Evolutionary conservation across 495 filamentous ascomycete species (phyloP).

Genomic region (Penicillium antarcticum): DNA sequence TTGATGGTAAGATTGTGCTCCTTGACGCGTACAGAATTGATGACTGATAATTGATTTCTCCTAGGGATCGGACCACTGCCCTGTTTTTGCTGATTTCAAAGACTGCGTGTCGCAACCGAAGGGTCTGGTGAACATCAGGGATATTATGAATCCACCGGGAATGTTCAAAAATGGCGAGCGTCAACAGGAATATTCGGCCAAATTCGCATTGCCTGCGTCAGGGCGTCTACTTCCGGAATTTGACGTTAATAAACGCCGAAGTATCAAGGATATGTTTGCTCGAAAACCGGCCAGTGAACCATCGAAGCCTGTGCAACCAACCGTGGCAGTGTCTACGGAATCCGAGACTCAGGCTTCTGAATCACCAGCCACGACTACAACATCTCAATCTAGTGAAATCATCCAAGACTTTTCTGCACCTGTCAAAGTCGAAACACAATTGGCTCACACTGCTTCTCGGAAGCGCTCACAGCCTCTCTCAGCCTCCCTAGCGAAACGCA

Average conservation of each 20-base stretch:
- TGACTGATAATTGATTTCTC: slow-evolving; percentile 16
- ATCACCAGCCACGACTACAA: not conserved
- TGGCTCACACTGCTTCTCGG: slow-evolving; percentile 18
- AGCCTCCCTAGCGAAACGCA: slow-evolving; percentile 36
- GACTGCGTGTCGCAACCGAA: slow-evolving; percentile 54
- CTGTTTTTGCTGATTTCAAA: slow-evolving; percentile 78
- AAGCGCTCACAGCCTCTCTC: slow-evolving; percentile 28
- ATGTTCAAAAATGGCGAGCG: slow-evolving; percentile 71
- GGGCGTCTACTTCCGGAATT: slow-evolving; percentile 87
- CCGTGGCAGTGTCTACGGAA: not conserved
- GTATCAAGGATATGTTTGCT: slow-evolving; percentile 89
- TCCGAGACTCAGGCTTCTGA: not conserved
- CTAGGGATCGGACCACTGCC: slow-evolving; percentile 92
- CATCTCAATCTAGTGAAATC: not conserved
- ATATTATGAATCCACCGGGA: slow-evolving; percentile 77
- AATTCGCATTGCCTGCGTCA: slow-evolving; percentile 68
- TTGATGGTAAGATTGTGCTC: slow-evolving; percentile 56
- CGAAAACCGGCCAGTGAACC: slow-evolving; percentile 43
- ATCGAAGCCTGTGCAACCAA: not conserved
- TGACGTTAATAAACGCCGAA: slow-evolving; percentile 62
- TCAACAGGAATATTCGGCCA: slow-evolving; percentile 61
- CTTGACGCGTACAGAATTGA: not conserved
- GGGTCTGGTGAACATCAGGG: slow-evolving; percentile 52
- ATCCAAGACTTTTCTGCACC: not conserved
- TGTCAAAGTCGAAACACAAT: not conserved